Evolutionary conservation across 805 yeast genomes (phyloP), one percentile per base, ranked within the genome.

Genomic region (Kuraishia hungarica): DNA sequence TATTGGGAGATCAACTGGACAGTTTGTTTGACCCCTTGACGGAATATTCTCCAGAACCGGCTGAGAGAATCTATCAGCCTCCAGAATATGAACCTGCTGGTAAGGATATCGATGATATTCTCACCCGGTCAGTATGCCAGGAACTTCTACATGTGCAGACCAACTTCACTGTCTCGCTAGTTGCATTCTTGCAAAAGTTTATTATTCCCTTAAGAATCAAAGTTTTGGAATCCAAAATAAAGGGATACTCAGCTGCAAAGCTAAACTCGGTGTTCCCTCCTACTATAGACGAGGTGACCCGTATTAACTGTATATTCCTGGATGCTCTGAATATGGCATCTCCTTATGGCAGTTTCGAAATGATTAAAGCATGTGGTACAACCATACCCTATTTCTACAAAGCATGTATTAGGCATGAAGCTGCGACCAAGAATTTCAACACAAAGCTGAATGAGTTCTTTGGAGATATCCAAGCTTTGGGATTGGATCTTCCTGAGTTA

Each of bases 351-450:
- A 80, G 86, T 53, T 77, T 79, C 53, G 97, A 93, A 67, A 75
- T 89, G 2, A 68, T 93, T 57, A 84, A 81, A 58, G 96, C 93
- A 0, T 81, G 96, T 64, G 94, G 91, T 2, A 78, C 82, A 53
- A 84, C 94, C 0, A 77, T 93, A 17, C 97, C 97, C 0, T 90
- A 89, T 67, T 93, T 91, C 67, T 93, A 89, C 72, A 89, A 91
- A 64, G 96, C 97, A 0, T 89, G 88, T 62, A 89, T 91, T 76
- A 77, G 97, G 56, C 97, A 93, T 68, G 96, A 92, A 68, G 97
- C 97, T 8, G 97, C 96, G 20, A 80, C 94, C 11, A 84, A 83
- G 59, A 76, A 78, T 54, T 89, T 89, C 61, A 71, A 77, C 19
- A 60, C 70, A 19, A 76, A 73, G 43, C 70, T 82, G 22, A 73